Evolutionary conservation across 495 filamentous ascomycete species (phyloP), one percentile per base, ranked within the genome.

Genomic region (Lophiotrema nucula): DNA sequence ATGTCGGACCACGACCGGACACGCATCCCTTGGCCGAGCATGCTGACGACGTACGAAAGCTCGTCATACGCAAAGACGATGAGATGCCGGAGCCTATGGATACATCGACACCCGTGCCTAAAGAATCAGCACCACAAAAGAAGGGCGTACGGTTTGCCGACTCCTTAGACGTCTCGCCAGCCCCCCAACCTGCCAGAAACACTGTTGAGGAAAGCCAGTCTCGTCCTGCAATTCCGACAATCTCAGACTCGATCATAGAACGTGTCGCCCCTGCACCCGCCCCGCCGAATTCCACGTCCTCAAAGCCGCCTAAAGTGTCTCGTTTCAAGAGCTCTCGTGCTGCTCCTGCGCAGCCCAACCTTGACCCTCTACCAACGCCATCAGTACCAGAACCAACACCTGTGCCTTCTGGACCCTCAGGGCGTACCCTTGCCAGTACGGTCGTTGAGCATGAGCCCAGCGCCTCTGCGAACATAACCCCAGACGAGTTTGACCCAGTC

Each of bases 111-210:
- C 25, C 45, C 24, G 12, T 16, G 19, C 4, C 46, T 2, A n/a
- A 15, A 22, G 24, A 39, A 25, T 27, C 47, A 39, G 52, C 38
- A 1, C 38, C 31, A 15, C 42, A 33, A 22, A 89, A 88, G 76
- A 95, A 91, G 72, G 82, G 82, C 23, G 89, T 95, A 6, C 75
- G 81, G 47, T 96, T 95, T 70, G 85, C 90, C 2, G 66, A 83
- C 22, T 79, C 83, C 21, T 79, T 95, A 39, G 87, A 96, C 65
- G 87, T 95, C 24, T 65, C 71, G 28, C 62, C 62, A 24, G 53
- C 58, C 16, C 52, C 57, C 1, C 18, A 39, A 18, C 15, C 27
- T 4, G 19, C 38, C 21, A 26, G 48, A 35, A 42, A 50, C 19
- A 15, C 19, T 2, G 6, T 25, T 6, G 8, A 42, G 4, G 23